Evolutionary conservation across 1,284 basidiomycete genomes (phyloP).

Genomic region (Malassezia globosa): DNA sequence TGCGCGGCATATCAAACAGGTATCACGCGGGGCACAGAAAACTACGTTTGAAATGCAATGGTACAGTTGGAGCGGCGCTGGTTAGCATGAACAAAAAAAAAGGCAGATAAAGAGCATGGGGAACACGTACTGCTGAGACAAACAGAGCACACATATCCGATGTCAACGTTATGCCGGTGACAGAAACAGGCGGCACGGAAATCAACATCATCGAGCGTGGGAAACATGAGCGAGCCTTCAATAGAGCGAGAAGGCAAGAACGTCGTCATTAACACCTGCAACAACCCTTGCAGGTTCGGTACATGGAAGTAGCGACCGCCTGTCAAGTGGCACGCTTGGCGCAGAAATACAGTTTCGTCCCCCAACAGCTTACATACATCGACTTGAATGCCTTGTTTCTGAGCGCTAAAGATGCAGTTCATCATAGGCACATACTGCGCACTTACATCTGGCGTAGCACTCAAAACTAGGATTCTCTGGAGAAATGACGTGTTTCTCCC

Average conservation of each 20-base stretch:
- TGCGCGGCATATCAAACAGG: conserved; percentile 21
- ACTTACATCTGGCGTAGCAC: conserved; percentile 76
- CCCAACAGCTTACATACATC: conserved; percentile 89
- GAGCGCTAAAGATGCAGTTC: conserved; percentile 98
- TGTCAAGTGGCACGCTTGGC: conserved; percentile 91
- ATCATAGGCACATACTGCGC: conserved; percentile 90
- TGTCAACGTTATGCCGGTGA: conserved; percentile 88
- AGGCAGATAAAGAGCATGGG: background rate
- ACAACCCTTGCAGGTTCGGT: conserved; percentile 56
- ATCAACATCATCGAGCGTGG: conserved; percentile 86
- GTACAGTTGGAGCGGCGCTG: too few species aligned
- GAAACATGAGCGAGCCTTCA: conserved; percentile 66
- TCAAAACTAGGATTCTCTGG: conserved; percentile 70
- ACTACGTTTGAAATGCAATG: too few species aligned
- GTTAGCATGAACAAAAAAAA: too few species aligned
- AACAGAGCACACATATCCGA: conserved; percentile 77
- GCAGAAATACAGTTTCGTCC: conserved; percentile 82
- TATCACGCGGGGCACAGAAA: conserved; percentile 21
- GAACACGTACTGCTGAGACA: conserved; percentile 35
- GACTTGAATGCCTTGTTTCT: conserved; percentile 88
- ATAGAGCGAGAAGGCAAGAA: conserved; percentile 51
- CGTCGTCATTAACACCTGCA: conserved; percentile 30
- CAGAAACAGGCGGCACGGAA: conserved; percentile 98
- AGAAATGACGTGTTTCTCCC: conserved; percentile 20
- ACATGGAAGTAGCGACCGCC: conserved; percentile 83